These are phyloP conservation scores for Podosphaera leucotricha DNA, from an alignment of 2,329 filamentous ascomycete species.

Conservation along the genomic window DNA sequence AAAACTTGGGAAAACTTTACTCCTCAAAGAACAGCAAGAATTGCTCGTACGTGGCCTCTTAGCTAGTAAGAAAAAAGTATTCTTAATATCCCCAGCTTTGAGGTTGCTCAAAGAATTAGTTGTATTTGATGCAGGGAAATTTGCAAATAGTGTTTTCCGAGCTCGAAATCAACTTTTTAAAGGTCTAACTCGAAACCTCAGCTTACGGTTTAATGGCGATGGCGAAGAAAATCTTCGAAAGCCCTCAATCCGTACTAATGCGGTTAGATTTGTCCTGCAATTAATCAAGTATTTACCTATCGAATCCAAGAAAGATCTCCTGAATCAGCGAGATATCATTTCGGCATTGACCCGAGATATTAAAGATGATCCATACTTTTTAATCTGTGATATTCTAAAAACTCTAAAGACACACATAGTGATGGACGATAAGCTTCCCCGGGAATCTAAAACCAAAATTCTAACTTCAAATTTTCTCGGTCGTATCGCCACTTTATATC, in stretches of 20 bases:
- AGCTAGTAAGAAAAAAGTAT: constrained; percentile 61
- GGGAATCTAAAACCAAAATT: constrained; percentile 49
- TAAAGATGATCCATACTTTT: constrained; percentile 49
- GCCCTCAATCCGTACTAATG: constrained; percentile 63
- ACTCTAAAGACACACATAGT: constrained; percentile 48
- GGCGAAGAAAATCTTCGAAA: constrained; percentile 39
- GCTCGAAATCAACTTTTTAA: constrained; percentile 59
- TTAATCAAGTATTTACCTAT: constrained; percentile 57
- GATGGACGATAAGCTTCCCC: constrained; percentile 47
- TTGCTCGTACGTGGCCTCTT: constrained; percentile 58
- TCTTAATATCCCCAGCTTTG: constrained; percentile 70
- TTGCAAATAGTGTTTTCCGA: constrained; percentile 56
- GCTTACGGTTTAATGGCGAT: constrained; percentile 36
- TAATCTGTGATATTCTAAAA: constrained; percentile 53
- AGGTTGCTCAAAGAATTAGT: constrained; percentile 70
- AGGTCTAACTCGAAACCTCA: constrained; percentile 57
- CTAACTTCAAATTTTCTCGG: constrained; percentile 53
- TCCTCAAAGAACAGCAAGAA: constrained; percentile 62
- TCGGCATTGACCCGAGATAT: constrained; percentile 53
- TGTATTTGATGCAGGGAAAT: constrained; percentile 60
- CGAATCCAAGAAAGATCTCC: constrained; percentile 56
- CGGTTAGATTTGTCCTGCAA: constrained; percentile 57
- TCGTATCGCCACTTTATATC: constrained; percentile 49
- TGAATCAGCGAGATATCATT: constrained; percentile 49
- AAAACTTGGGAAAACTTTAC: constrained; percentile 54